Evolutionary conservation across 768 basidiomycete species (phyloP).

Genomic region (Suillus decipiens): DNA sequence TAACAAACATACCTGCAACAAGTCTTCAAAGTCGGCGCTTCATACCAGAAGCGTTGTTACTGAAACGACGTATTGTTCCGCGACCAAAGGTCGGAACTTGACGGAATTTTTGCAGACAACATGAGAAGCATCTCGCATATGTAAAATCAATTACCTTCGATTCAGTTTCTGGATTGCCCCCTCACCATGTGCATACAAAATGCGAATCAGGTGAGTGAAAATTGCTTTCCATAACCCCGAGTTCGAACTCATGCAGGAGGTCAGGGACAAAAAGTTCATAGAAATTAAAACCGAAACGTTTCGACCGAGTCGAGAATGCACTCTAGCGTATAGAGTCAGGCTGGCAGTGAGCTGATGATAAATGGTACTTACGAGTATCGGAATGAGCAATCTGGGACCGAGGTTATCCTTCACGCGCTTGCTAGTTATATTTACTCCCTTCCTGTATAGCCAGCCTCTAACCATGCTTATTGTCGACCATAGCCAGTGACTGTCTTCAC

Average conservation of each 20-base stretch:
- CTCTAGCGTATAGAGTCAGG: conserved; percentile 26
- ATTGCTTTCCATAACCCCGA: conserved; percentile 40
- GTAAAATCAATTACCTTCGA: neutral
- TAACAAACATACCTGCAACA: conserved; percentile 11
- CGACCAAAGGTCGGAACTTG: conserved; percentile 14
- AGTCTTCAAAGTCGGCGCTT: conserved; percentile 17
- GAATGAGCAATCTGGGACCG: neutral
- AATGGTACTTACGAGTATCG: neutral
- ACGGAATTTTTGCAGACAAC: conserved; percentile 6
- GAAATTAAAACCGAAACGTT: conserved; percentile 22
- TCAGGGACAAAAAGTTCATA: conserved; percentile 34
- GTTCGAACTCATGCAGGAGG: conserved; percentile 40
- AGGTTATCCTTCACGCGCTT: neutral
- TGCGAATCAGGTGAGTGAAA: conserved; percentile 36
- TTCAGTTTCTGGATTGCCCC: neutral
- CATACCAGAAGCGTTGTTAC: conserved; percentile 21
- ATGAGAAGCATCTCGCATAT: neutral
- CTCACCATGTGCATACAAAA: conserved; percentile 23
- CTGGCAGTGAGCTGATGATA: no score
- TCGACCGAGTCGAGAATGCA: conserved; percentile 34
- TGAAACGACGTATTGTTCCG: conserved; percentile 10
- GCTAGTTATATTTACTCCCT: conserved; percentile 6
- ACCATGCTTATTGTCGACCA: conserved; percentile 4
- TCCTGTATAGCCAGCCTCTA: conserved; percentile 8
- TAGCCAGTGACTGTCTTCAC: conserved; percentile 2